A percentile compares a stretch with the other conserved stretches of the same genome.
These are phyloP conservation scores for Macrocybe gigantea DNA, from an alignment of 768 basidiomycete species.

Conservation along the genomic window DNA sequence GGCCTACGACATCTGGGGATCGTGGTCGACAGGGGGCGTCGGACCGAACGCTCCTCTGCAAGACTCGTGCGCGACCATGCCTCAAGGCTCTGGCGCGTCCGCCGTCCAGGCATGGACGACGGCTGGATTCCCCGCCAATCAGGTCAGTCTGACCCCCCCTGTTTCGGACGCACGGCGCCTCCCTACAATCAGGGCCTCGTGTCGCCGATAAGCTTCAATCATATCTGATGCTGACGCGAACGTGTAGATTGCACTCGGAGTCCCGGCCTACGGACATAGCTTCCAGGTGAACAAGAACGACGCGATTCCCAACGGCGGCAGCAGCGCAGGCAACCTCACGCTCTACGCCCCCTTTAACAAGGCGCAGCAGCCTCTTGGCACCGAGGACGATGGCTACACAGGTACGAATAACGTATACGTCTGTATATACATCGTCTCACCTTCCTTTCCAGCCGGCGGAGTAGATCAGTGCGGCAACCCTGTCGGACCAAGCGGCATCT, in stretches of 20 bases:
- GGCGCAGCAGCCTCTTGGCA: conserved; percentile 38
- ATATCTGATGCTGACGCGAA: conserved; percentile 2
- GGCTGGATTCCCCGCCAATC: conserved; percentile 65
- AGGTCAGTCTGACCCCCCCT: conserved; percentile 15
- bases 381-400: conserved; percentile 38
- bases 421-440: neutral
- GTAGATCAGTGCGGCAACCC: conserved; percentile 45
- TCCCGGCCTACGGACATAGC: conserved; percentile 77
- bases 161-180: neutral
- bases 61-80: conserved; percentile 58
- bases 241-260: conserved; percentile 63
- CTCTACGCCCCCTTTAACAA: conserved; percentile 47
- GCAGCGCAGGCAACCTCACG: conserved; percentile 23
- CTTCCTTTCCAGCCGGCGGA: neutral
- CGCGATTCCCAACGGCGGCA: conserved; percentile 22
- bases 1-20: conserved; percentile 53
- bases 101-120: conserved; percentile 66
- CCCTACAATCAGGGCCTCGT: no score
- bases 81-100: conserved; percentile 66
- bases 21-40: conserved; percentile 44
- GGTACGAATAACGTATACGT: conserved; percentile 10
- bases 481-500: conserved; percentile 38
- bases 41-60: conserved; percentile 85
- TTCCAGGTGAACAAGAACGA: conserved; percentile 38
- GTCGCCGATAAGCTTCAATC: neutral